phyloP scores from a whole-genome alignment of 345 rosid species.

The Turnera subulata region DNA sequence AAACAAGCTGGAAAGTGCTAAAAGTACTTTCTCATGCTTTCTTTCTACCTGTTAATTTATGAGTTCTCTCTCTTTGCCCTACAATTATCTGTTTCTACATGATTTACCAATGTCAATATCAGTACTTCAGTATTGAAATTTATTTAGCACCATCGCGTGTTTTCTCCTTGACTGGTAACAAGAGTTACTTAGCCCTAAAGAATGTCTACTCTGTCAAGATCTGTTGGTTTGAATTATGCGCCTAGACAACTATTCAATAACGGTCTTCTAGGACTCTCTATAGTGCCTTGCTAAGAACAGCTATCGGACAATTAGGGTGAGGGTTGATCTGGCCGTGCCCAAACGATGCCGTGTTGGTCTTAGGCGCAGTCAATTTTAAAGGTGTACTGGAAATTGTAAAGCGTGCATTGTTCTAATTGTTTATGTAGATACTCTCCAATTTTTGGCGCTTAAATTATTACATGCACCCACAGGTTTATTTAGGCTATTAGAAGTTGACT shows the following conservation, averaged over 20 bases:
- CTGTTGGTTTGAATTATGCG: no score
- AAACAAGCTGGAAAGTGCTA: slow-evolving; percentile 13
- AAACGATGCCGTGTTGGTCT: no score
- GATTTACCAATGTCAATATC: no score
- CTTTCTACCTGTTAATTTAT: background rate
- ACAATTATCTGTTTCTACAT: background rate
- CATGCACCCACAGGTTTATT: no score
- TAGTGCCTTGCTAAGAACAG: slow-evolving; percentile 97
- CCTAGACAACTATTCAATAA: background rate
- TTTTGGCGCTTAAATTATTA: no score
- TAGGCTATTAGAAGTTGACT: no score
- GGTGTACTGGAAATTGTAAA: no score
- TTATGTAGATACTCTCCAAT: no score
- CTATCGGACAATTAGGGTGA: no score
- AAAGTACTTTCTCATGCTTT: slow-evolving; percentile 8
- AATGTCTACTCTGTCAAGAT: background rate
- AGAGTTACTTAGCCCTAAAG: background rate
- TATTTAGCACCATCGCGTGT: background rate
- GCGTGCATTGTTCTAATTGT: no score
- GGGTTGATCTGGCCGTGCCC: no score
- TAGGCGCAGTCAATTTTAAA: no score
- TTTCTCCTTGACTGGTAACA: background rate
- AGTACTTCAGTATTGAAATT: background rate
- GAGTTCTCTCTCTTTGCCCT: background rate
- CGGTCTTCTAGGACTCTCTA: slow-evolving; percentile 7